Conservation (phyloP, 352 stramenopile genomes). For the Pythium guiyangense region DNA sequence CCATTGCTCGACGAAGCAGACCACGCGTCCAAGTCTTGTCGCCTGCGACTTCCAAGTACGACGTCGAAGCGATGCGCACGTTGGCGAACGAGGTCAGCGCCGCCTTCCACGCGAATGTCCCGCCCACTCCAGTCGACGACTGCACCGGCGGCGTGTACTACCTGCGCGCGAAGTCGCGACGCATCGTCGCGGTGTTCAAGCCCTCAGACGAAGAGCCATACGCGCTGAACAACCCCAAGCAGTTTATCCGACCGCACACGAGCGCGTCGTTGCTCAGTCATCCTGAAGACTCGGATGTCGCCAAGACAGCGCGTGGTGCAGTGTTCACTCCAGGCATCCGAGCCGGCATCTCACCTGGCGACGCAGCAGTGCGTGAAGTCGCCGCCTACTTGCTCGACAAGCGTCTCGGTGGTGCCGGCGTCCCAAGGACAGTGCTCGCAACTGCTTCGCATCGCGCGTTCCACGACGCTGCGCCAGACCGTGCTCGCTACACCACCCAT, state of each 20-base stretch:
- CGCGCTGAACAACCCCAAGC: constrained; percentile 59
- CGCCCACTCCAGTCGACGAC: constrained; percentile 45
- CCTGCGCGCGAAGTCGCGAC: constrained; percentile 33
- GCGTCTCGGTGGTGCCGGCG: constrained; percentile 32
- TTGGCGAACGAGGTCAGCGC: constrained; percentile 24
- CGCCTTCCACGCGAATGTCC: constrained; percentile 27
- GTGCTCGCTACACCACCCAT: background rate
- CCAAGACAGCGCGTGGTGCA: too few species aligned
- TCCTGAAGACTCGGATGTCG: constrained; percentile 1
- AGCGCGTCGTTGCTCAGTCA: too few species aligned
- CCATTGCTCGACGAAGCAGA: too few species aligned
- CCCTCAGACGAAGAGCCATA: constrained; percentile 62
- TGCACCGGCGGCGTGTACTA: constrained; percentile 68
- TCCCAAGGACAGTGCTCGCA: constrained; percentile 41
- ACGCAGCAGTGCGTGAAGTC: constrained; percentile 51
- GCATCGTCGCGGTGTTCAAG: constrained; percentile 60
- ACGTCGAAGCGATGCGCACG: constrained; percentile 14
- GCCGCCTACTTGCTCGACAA: constrained; percentile 51
- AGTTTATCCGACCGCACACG: constrained; percentile 4
- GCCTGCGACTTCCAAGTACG: background rate
- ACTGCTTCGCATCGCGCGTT: constrained; percentile 33
- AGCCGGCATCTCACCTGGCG: constrained; percentile 37
- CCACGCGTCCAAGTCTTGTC: background rate
- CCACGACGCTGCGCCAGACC: constrained; percentile 13
- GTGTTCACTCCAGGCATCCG: constrained; percentile 23